Percentiles rank a stretch among this genome's conserved stretches.
Evolutionary conservation across 345 rosid species (phyloP).

Genomic region (Raphanus raphanistrum): DNA sequence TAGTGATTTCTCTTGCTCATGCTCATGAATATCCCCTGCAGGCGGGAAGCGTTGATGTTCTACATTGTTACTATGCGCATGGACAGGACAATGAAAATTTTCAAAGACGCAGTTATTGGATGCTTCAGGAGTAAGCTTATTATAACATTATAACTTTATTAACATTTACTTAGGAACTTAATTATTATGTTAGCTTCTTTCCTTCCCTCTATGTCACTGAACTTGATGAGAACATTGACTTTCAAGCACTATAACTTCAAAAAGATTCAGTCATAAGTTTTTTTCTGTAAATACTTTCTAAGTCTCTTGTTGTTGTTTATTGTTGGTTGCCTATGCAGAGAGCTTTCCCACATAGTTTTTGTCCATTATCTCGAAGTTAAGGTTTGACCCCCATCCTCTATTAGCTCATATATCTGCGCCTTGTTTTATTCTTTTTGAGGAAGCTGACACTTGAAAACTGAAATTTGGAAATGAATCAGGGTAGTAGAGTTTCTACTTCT

Average conservation of each 20-base stretch:
- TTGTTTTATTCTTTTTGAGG: too few relatives aligned
- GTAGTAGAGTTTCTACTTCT: slow-evolving; percentile 60
- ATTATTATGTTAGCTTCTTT: not conserved
- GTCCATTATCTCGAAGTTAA: slow-evolving; percentile 91
- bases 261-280: too few relatives aligned
- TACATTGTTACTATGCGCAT: slow-evolving; percentile 98
- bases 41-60: slow-evolving; percentile 88
- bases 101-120: slow-evolving; percentile 96
- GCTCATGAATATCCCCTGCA: slow-evolving; percentile 37
- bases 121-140: slow-evolving; percentile 93
- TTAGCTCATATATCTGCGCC: too few relatives aligned
- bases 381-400: too few relatives aligned
- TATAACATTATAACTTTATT: not conserved
- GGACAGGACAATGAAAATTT: slow-evolving; percentile 86
- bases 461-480: slow-evolving; percentile 39
- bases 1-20: slow-evolving; percentile 5
- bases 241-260: slow-evolving; percentile 2
- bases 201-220: not conserved
- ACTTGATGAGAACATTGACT: slow-evolving; percentile 1
- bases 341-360: slow-evolving; percentile 76
- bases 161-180: slow-evolving; percentile 6
- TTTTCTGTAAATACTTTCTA: too few relatives aligned
- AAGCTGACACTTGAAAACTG: slow-evolving; percentile 5
- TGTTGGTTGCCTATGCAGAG: slow-evolving; percentile 54
- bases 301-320: slow-evolving; percentile 18